Conservation (phyloP, 2,329 filamentous ascomycete species). For the Scedosporium apiospermum region DNA sequence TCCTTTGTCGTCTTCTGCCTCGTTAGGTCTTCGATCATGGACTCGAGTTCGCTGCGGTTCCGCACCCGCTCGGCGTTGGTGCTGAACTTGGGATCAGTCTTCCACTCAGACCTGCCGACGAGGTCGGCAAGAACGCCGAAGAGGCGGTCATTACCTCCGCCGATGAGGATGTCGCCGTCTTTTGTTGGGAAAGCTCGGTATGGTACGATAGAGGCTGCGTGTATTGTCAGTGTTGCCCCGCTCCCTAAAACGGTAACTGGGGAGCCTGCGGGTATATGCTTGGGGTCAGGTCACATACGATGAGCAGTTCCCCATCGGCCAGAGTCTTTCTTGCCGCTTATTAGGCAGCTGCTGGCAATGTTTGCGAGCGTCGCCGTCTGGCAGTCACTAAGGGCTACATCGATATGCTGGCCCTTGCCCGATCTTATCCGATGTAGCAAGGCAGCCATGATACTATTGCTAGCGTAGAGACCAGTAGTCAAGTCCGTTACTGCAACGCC, state of each 20-base stretch:
- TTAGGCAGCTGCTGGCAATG: conserved; percentile 82
- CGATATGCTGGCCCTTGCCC: conserved; percentile 82
- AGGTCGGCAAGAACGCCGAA: conserved; percentile 56
- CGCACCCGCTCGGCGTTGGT: conserved; percentile 55
- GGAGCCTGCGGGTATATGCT: no score
- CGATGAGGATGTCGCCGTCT: conserved; percentile 61
- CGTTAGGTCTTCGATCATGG: conserved; percentile 67
- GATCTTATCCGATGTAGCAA: conserved; percentile 66
- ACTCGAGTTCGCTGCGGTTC: conserved; percentile 69
- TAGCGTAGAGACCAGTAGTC: conserved; percentile 90
- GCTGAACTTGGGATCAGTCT: conserved; percentile 46
- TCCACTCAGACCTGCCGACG: conserved; percentile 50
- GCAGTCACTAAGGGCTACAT: conserved; percentile 84
- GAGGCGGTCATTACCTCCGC: conserved; percentile 64
- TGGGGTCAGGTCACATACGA: conserved; percentile 36
- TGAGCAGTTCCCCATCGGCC: conserved; percentile 96
- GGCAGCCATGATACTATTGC: conserved; percentile 91
- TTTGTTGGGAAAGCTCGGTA: conserved; percentile 76
- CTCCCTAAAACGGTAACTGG: no score
- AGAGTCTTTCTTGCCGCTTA: conserved; percentile 77
- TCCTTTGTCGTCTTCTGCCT: conserved; percentile 70
- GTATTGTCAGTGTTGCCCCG: neutral
- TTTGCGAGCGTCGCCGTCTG: conserved; percentile 94
- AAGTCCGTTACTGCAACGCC: conserved; percentile 95
- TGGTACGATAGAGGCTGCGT: conserved; percentile 87